A percentile compares a stretch with the other conserved stretches of the same genome.
phyloP scores from a whole-genome alignment of 2,329 filamentous ascomycete species.

The Aureobasidium sp. region DNA sequence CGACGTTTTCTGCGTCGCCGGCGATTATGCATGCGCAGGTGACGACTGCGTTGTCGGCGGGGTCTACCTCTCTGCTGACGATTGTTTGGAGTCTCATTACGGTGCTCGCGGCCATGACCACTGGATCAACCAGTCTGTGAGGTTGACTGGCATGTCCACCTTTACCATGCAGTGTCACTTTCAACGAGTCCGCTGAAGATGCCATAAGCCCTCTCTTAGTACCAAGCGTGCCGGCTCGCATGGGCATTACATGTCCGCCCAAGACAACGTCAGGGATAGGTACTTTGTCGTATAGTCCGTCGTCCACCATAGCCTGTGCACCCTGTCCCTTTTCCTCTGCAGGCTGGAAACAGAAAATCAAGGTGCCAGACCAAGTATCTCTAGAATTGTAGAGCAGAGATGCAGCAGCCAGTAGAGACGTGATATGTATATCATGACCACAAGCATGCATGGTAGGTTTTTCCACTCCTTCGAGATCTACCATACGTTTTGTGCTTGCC shows the following conservation, averaged over 20 bases:
- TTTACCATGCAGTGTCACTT: slow-evolving; percentile 62
- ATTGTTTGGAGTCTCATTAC: slow-evolving; percentile 67
- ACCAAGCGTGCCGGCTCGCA: slow-evolving; percentile 43
- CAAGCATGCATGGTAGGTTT: slow-evolving; percentile 74
- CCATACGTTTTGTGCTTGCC: slow-evolving; percentile 53
- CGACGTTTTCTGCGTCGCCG: slow-evolving; percentile 67
- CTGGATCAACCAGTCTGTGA: slow-evolving; percentile 63
- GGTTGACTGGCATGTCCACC: slow-evolving; percentile 66
- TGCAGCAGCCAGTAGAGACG: slow-evolving; percentile 62
- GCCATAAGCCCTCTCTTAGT: slow-evolving; percentile 47
- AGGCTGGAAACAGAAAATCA: slow-evolving; percentile 73
- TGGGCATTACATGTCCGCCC: slow-evolving; percentile 63
- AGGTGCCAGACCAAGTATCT: slow-evolving; percentile 66
- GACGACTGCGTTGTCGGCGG: slow-evolving; percentile 61
- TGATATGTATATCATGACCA: slow-evolving; percentile 73
- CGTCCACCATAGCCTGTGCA: slow-evolving; percentile 68
- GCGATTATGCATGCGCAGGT: slow-evolving; percentile 66
- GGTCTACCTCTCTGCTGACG: slow-evolving; percentile 60
- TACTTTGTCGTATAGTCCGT: slow-evolving; percentile 61
- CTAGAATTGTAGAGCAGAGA: slow-evolving; percentile 51
- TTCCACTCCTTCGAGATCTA: slow-evolving; percentile 52
- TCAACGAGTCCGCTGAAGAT: slow-evolving; percentile 43
- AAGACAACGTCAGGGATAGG: slow-evolving; percentile 63
- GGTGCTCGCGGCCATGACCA: slow-evolving; percentile 62
- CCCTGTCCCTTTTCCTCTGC: slow-evolving; percentile 71